Evolutionary conservation across 495 filamentous ascomycete species (phyloP).

Genomic region (Platismatia glauca): DNA sequence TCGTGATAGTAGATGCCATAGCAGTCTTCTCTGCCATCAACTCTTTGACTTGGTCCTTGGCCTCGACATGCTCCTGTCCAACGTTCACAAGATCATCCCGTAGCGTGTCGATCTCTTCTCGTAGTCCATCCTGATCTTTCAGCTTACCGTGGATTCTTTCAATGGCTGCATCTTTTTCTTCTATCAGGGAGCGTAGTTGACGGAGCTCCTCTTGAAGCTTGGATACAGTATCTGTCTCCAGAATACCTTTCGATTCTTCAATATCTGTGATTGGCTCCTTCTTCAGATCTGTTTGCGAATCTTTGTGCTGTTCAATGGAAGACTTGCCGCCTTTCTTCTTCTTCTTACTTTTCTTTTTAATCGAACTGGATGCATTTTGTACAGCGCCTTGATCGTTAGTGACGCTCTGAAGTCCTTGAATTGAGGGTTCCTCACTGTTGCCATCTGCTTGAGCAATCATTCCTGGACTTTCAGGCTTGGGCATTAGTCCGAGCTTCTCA

Average conservation of each 20-base stretch:
- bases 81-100: conserved; percentile 66
- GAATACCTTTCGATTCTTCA: conserved; percentile 11
- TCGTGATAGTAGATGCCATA: conserved; percentile 53
- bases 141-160: conserved; percentile 54
- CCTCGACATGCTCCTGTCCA: conserved; percentile 73
- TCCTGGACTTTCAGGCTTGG: neutral
- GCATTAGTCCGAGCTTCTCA: conserved; percentile 17
- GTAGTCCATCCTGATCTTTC: conserved; percentile 67
- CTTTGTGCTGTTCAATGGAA: conserved; percentile 11
- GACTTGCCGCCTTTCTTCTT: conserved; percentile 74
- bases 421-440: neutral
- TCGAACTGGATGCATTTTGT: conserved; percentile 20
- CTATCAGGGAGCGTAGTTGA: conserved; percentile 50
- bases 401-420: conserved; percentile 4
- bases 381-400: neutral
- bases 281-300: conserved; percentile 27
- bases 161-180: conserved; percentile 64
- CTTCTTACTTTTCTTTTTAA: conserved; percentile 79
- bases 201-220: conserved; percentile 45
- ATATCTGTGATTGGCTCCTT: conserved; percentile 28
- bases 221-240: conserved; percentile 24
- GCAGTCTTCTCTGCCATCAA: conserved; percentile 50
- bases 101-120: conserved; percentile 78
- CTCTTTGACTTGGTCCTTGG: conserved; percentile 68
- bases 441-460: neutral